Percentiles rank a stretch among this genome's conserved stretches.
These are phyloP conservation scores for Calonectria montana DNA, from an alignment of 2,329 filamentous ascomycete species.

Conservation along the genomic window DNA sequence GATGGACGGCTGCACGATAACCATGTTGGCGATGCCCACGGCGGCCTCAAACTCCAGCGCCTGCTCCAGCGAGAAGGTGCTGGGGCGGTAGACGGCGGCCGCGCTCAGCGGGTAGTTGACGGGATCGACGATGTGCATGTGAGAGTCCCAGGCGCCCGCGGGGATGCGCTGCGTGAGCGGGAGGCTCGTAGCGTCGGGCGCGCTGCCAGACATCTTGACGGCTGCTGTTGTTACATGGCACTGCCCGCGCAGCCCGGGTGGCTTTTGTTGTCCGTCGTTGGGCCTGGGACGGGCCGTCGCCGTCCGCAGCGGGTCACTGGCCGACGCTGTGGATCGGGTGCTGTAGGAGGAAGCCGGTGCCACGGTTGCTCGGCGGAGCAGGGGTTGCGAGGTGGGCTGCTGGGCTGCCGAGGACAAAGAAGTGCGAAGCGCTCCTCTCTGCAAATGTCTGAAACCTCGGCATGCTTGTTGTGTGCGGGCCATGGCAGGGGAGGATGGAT, in stretches of 20 bases:
- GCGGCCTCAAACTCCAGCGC: constrained; percentile 62
- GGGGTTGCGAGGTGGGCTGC: background rate
- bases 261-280: background rate
- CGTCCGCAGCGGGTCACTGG: constrained; percentile 7
- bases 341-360: background rate
- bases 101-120: constrained; percentile 59
- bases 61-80: constrained; percentile 60
- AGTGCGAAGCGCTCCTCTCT: background rate
- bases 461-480: background rate
- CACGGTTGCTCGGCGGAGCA: background rate
- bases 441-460: background rate
- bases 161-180: constrained; percentile 48
- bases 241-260: background rate
- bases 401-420: background rate
- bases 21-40: constrained; percentile 65
- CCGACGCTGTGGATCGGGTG: constrained; percentile 2
- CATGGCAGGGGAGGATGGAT: background rate
- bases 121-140: constrained; percentile 73
- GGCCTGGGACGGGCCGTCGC: background rate
- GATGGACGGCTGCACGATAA: constrained; percentile 71
- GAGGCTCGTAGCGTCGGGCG: background rate
- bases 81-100: constrained; percentile 63
- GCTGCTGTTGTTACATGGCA: constrained; percentile 11
- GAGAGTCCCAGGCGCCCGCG: constrained; percentile 66
- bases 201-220: constrained; percentile 6